Conservation (phyloP, 441 rosid genomes). For the Euphorbia celastroides region DNA sequence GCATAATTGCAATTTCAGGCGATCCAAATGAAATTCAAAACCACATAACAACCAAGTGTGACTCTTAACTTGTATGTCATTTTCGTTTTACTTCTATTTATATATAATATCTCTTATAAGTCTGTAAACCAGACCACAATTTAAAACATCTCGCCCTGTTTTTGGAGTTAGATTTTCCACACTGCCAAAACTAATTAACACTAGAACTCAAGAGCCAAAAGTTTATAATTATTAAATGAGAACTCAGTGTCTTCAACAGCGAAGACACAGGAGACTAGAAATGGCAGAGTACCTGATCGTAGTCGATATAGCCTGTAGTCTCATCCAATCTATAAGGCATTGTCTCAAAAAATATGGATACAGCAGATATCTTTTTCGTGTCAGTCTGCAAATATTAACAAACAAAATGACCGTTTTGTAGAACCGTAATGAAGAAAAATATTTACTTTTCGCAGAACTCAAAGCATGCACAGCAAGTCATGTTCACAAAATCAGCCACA, state of each 20-base stretch:
- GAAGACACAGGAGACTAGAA: constrained; percentile 6
- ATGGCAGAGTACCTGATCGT: constrained; percentile 61
- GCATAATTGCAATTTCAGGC: neutral
- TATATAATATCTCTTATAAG: neutral
- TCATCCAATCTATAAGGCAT: constrained; percentile 94
- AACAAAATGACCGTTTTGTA: neutral
- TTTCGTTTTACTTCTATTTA: neutral
- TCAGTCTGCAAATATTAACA: constrained; percentile 61
- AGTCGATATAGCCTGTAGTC: constrained; percentile 84
- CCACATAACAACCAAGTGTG: neutral
- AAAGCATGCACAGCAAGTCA: neutral
- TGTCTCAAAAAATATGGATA: constrained; percentile 90
- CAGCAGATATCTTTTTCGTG: constrained; percentile 96
- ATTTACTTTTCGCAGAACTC: neutral
- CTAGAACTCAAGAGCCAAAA: neutral
- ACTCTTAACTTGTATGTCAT: neutral
- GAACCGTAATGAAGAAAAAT: constrained; percentile 1
- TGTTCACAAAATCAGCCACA: neutral
- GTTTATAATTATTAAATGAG: neutral
- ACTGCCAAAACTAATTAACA: constrained; percentile 9
- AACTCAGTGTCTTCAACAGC: constrained; percentile 1
- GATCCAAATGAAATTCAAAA: neutral
- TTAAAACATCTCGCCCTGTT: neutral
- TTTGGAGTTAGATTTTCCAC: neutral
- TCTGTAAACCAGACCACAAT: neutral